Base-by-base conservation (phyloP, 2,329 filamentous ascomycete species). In the Escovopsis sp. region DNA sequence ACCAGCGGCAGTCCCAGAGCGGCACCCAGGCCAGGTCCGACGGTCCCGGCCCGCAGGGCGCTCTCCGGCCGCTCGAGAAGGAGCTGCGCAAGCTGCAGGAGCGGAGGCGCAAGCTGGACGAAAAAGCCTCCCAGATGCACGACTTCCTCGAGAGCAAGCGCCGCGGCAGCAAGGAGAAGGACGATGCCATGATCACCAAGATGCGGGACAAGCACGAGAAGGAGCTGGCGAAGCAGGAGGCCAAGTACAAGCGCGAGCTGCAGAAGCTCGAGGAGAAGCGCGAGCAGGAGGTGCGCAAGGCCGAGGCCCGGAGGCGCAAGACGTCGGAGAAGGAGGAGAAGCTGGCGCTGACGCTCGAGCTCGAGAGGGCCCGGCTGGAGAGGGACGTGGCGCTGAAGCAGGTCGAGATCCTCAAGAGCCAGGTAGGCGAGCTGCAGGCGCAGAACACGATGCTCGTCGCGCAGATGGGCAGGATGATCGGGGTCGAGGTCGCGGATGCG, bases 221-320 rank as follows among this genome's bases (percentile, higher is more conserved):
- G 33, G 74, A 79, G 43, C 51, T 76, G 0, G 68, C 70, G 30
- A 81, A 78, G 49, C 71, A 77, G 35, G 71, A 79, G 44, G 75
- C 75, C 25, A 78, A 76, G 44, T 76, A 77, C 45, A 66, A 68
- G 42, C 66, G 66, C 11, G 77, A 84, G 47, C 58, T 80, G 31
- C 60, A 60, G 41, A 79, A 76, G 53, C 57, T 81, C 2, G 72
- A 82, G 42, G 67, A 73, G 43, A 74, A 73, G 56, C 70, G 72
- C 33, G 61, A 64, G 39, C 68, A 66, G 38, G 79, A 85, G 47
- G 63, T 72, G 40, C 63, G 61, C 45, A 79, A 77, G 53, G 66
- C 67, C 1, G 65, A 68, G 38, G 65, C 67, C 32, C 55, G 63
- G 18, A 57, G 56, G 31, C 57, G 56, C 18, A 76, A 75, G 53